Conservation (phyloP, 1,139 yeast genomes). For the Wickerhamomyces sp. region DNA sequence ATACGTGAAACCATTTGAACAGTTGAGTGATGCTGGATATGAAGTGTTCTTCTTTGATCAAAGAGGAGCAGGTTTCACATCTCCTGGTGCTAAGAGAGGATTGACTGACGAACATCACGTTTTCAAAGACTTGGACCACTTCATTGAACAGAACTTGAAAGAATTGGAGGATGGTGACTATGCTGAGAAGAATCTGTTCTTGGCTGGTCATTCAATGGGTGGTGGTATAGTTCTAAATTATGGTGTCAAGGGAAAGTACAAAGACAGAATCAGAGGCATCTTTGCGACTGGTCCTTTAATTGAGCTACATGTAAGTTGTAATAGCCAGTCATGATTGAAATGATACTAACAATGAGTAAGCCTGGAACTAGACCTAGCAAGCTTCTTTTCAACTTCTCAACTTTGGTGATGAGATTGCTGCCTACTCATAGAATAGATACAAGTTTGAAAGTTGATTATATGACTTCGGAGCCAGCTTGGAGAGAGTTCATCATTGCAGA, state of each 20-base stretch:
- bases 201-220: conserved; percentile 96
- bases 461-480: conserved; percentile 53
- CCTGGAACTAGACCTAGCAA: conserved; percentile 52
- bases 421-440: conserved; percentile 59
- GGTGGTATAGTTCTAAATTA: conserved; percentile 80
- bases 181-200: conserved; percentile 40
- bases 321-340: background rate
- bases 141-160: conserved; percentile 32
- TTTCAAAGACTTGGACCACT: conserved; percentile 64
- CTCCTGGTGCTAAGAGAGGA: conserved; percentile 56
- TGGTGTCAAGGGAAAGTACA: conserved; percentile 58
- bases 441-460: conserved; percentile 44
- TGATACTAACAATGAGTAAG: conserved; percentile 4
- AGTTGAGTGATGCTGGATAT: conserved; percentile 54
- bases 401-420: conserved; percentile 39
- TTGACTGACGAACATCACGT: conserved; percentile 59
- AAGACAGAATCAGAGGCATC: conserved; percentile 49
- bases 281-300: conserved; percentile 68
- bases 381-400: conserved; percentile 39
- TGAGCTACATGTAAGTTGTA: conserved; percentile 35
- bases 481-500: conserved; percentile 39
- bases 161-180: conserved; percentile 24
- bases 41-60: conserved; percentile 79
- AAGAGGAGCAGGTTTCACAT: conserved; percentile 82
- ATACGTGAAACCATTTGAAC: conserved; percentile 57